Evolutionary conservation across 1,284 basidiomycete species (phyloP), one percentile per base, ranked within the genome.

Genomic region (Stereum hirsutum): DNA sequence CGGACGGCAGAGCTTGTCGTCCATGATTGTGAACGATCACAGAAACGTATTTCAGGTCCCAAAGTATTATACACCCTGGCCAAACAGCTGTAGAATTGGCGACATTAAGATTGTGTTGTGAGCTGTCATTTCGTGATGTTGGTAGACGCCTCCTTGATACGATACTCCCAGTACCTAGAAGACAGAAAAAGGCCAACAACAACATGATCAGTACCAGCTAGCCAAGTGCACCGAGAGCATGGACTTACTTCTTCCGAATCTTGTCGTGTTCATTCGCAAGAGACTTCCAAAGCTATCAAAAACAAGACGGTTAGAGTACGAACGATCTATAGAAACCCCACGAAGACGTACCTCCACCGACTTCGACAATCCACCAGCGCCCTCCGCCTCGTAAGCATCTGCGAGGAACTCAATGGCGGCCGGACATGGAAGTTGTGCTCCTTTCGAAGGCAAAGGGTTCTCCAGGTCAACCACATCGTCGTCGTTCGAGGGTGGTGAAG

Each of bases 361-460:
- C 52, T 72, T 67, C 19, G 59, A 51, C 0, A 71, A 60, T 21
- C 65, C 62, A 6, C 68, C 65, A n/a, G 59, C 63, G 1, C 72
- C 77, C 37, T 73, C 69, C 46, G 74, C 64, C 53, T 83, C 78
- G 49, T 82, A 69, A 1, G 83, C 70, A 54, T 96, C 92, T 0
- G 89, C 92, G 47, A 89, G 54, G 58, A 93, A 91, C 61, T 96
- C 92, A 40, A 95, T 68, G 5, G 91, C 92, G 21, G 77, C 69
- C 1, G 75, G 66, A 43, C 82, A 81, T 2, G 90, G 90, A 14
- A 93, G 62, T 43, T 83, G 70, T 3, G 90, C 85, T 17, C 72
- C 74, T 35, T 66, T 57, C n/a, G 72, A 72, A 1, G 84, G 86
- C 0, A 66, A 64, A 1, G 83, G 86, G 53, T 84, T 81, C 51